Evolutionary conservation across 495 filamentous ascomycete species (phyloP).

Genomic region (Lichenothelia convexa): DNA sequence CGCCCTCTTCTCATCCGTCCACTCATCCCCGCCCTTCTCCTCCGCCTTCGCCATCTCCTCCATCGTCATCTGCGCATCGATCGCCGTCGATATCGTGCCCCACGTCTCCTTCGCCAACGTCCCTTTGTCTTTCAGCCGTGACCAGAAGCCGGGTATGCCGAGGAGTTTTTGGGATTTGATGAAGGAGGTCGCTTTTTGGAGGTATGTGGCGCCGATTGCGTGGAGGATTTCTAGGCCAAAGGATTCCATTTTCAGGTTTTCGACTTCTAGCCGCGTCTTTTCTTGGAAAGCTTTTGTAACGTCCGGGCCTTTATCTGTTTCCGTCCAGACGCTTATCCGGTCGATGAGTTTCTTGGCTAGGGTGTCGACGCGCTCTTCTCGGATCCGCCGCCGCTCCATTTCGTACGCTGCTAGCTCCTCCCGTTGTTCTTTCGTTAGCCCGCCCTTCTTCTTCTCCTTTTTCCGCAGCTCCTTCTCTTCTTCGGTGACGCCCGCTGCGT

Average conservation of each 20-base stretch:
- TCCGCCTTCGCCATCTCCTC: conserved; percentile 97
- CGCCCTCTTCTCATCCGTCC: conserved; percentile 95
- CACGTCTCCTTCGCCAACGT: conserved; percentile 93
- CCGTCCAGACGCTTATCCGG: conserved; percentile 87
- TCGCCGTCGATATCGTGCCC: conserved; percentile 93
- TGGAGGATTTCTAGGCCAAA: conserved; percentile 96
- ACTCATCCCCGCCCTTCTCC: conserved; percentile 88
- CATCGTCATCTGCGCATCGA: conserved; percentile 95
- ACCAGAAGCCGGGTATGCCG: conserved; percentile 88
- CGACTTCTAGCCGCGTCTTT: conserved; percentile 86
- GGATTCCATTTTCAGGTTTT: conserved; percentile 97
- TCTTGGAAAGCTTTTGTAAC: conserved; percentile 80
- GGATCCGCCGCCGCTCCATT: conserved; percentile 59
- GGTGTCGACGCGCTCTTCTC: conserved; percentile 79
- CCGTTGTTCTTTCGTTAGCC: conserved; percentile 70
- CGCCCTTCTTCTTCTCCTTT: conserved; percentile 77
- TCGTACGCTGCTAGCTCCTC: conserved; percentile 82
- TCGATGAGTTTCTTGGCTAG: conserved; percentile 72
- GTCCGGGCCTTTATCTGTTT: conserved; percentile 76
- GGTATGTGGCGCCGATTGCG: conserved; percentile 77
- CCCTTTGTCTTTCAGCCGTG: conserved; percentile 87
- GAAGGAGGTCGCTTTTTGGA: conserved; percentile 69
- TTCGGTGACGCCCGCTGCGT: conserved; percentile 48
- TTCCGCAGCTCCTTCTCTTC: conserved; percentile 62
- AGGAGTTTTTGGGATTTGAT: conserved; percentile 70